Percentiles rank a stretch among this genome's conserved stretches.
phyloP scores from a whole-genome alignment of 352 stramenopile species.

The Phytophthora tentaculata region DNA sequence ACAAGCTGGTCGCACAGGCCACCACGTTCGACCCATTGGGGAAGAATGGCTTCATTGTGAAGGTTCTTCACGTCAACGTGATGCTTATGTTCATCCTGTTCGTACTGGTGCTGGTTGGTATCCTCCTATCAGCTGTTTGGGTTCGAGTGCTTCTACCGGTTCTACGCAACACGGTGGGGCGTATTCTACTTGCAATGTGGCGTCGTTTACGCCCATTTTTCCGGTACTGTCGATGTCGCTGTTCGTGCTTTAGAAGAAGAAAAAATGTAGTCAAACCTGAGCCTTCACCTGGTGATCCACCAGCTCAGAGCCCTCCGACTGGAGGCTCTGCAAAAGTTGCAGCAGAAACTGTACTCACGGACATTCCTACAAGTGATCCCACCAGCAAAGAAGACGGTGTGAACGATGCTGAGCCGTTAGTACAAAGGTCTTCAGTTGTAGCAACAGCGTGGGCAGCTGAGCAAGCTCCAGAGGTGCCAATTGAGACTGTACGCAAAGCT shows the following conservation, averaged over 20 bases:
- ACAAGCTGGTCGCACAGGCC: slow-evolving; percentile 46
- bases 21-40: slow-evolving; percentile 57
- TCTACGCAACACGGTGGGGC: slow-evolving; percentile 46
- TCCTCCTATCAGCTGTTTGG: slow-evolving; percentile 71
- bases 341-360: slow-evolving; percentile 30
- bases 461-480: not conserved
- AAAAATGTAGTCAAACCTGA: slow-evolving; percentile 30
- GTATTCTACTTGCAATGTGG: slow-evolving; percentile 45
- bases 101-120: slow-evolving; percentile 47
- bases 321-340: slow-evolving; percentile 49
- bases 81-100: slow-evolving; percentile 82
- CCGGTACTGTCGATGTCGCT: slow-evolving; percentile 26
- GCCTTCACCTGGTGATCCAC: slow-evolving; percentile 1
- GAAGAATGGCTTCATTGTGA: slow-evolving; percentile 65
- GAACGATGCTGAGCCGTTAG: slow-evolving; percentile 18
- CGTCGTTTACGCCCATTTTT: slow-evolving; percentile 27
- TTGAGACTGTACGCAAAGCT: slow-evolving; percentile 7
- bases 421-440: slow-evolving; percentile 18
- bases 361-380: slow-evolving; percentile 22
- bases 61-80: slow-evolving; percentile 73
- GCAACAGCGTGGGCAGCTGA: slow-evolving; percentile 12
- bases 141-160: slow-evolving; percentile 57
- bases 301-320: slow-evolving; percentile 15
- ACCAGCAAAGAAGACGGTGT: slow-evolving; percentile 29
- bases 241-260: slow-evolving; percentile 28